Base-by-base conservation (phyloP, 768 basidiomycete genomes). In the Mycena capillaripes region DNA sequence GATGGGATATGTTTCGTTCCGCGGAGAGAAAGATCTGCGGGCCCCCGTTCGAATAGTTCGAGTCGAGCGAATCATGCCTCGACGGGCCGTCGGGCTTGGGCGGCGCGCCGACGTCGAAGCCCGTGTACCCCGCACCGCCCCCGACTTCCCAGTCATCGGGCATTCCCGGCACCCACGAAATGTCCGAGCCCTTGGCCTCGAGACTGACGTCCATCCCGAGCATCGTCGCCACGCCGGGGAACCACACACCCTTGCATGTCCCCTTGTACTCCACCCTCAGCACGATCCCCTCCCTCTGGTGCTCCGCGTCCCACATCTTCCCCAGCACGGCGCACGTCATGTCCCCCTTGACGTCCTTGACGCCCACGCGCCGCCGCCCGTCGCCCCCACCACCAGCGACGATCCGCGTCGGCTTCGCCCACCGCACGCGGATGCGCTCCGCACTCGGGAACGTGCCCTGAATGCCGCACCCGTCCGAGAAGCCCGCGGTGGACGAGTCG, bases 391-490 rank as follows among this genome's bases (percentile, higher is more conserved):
- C 81, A 4, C 81, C 85, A 17, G n/a, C n/a, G n/a, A 85, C 85
- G 4, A 88, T 78, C 72, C 88, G 83, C 21, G 87, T 78, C 14
- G 91, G 93, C 70, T 88, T 88, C 21, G 94, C 93, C 94, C 94
- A 95, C 63, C 94, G 88, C 48, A 95, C 82, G 30, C 93, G 91
- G 58, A 95, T 86, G 21, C 90, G 88, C 56, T 95, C 94, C 0
- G 94, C 86, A 57, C 92, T 93, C 0, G 91, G 93, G 76, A 95
- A 95, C 1, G 92, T 90, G 4, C 94, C 94, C 78, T 91, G 90
- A n/a, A 94, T 87, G 21, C 89, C 87, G 68, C 89, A 91, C 1
- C 89, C 91, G 50, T 92, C 91, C 21, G 89, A 82, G 70, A 89
- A 86, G 2, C 88, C 88, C 10, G 85, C 83, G 36, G 79, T 87